A percentile compares a stretch with the other conserved stretches of the same genome.
Evolutionary conservation across 2,329 filamentous ascomycete genomes (phyloP).

Genomic region (Penicillium sp.): DNA sequence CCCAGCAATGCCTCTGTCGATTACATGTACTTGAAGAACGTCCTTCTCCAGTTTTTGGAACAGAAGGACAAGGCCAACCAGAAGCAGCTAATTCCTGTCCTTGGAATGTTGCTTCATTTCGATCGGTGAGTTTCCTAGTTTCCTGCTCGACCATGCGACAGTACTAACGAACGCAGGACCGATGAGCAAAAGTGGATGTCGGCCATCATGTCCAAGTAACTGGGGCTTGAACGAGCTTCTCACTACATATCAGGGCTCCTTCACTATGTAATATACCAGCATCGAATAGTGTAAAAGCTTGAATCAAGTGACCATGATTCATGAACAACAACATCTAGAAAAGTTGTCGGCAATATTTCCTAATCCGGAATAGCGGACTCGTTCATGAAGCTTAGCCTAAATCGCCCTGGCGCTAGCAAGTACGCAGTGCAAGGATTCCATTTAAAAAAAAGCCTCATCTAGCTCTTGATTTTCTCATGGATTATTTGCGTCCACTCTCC

Average conservation of each 20-base stretch:
- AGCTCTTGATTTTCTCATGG: background rate
- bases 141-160: no score
- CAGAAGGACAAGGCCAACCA: slow-evolving; percentile 66
- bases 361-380: slow-evolving; percentile 1
- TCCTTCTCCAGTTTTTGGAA: slow-evolving; percentile 63
- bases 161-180: slow-evolving; percentile 44
- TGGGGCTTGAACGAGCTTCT: background rate
- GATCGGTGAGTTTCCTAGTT: slow-evolving; percentile 49
- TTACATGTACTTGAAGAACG: slow-evolving; percentile 64
- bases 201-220: slow-evolving; percentile 58
- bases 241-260: background rate
- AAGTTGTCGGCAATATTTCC: background rate
- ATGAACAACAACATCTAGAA: background rate
- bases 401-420: background rate
- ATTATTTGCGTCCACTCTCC: slow-evolving; percentile 8
- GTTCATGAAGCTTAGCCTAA: background rate
- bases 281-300: no score
- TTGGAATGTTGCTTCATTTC: slow-evolving; percentile 64
- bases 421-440: background rate
- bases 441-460: background rate
- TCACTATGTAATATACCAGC: slow-evolving; percentile 7
- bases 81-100: slow-evolving; percentile 62
- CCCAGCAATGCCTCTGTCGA: slow-evolving; percentile 44
- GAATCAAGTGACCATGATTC: no score
- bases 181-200: slow-evolving; percentile 86